Evolutionary conservation across 164 flowering plant species (phyloP).

Genomic region (Vitis rotundifolia): DNA sequence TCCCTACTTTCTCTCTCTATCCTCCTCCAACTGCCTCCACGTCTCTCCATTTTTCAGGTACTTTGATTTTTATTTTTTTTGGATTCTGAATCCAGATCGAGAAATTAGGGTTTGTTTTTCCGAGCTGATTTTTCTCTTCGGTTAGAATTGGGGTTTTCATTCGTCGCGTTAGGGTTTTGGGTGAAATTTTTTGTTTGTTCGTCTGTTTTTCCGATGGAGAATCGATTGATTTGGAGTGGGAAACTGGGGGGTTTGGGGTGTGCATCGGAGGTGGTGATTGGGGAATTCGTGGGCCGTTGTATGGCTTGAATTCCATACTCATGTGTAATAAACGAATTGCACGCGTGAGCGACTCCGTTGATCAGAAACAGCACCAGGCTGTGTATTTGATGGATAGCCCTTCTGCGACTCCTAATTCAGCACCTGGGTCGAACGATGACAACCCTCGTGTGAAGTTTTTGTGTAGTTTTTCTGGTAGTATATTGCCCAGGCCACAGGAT

Average conservation of each 20-base stretch:
- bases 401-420: slow-evolving; percentile 9
- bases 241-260: slow-evolving; percentile 2
- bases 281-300: background rate
- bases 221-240: background rate
- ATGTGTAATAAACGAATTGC: slow-evolving; percentile 45
- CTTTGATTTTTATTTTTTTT: background rate
- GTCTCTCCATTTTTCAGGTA: background rate
- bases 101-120: background rate
- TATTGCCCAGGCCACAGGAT: slow-evolving; percentile 90
- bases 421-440: slow-evolving; percentile 48
- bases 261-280: background rate
- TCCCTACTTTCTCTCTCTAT: slow-evolving; percentile 2
- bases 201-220: slow-evolving; percentile 7
- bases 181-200: slow-evolving; percentile 1
- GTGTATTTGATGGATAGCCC: slow-evolving; percentile 52
- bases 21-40: no score
- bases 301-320: slow-evolving; percentile 20
- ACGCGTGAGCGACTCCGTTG: slow-evolving; percentile 20
- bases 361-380: slow-evolving; percentile 17
- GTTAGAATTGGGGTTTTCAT: no score
- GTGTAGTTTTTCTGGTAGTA: slow-evolving; percentile 90
- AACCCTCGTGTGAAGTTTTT: slow-evolving; percentile 74
- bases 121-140: no score
- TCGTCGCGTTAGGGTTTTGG: background rate
- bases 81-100: background rate